phyloP scores from a whole-genome alignment of 2,329 filamentous ascomycete genomes.

The Hawksworthiomyces lignivorus region DNA sequence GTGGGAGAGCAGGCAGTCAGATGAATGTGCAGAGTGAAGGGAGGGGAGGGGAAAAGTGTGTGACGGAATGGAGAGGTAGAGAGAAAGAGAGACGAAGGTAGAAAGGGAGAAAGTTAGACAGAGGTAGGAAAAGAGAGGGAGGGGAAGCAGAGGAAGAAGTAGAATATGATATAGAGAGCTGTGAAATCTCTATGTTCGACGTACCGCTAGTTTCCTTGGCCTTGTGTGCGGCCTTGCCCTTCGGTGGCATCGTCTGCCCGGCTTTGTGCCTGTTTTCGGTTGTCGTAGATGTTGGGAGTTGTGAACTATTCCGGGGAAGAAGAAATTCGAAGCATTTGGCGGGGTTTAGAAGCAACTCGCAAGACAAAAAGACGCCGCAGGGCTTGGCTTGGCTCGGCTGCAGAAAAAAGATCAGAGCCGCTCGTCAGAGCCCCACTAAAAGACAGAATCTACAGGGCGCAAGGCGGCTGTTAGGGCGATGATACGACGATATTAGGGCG shows the following conservation, averaged over 20 bases:
- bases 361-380: too few relatives aligned
- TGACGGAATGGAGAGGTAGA: neutral
- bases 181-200: too few relatives aligned
- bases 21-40: neutral
- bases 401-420: neutral
- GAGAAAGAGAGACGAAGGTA: neutral
- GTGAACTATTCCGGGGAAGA: too few relatives aligned
- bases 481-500: too few relatives aligned
- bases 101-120: neutral
- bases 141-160: neutral
- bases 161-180: too few relatives aligned
- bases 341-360: too few relatives aligned
- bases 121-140: neutral
- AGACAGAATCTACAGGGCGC: too few relatives aligned
- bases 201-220: slow-evolving; percentile 23
- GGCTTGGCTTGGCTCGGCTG: too few relatives aligned
- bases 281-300: slow-evolving; percentile 3
- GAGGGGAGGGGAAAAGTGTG: neutral
- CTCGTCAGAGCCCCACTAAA: too few relatives aligned
- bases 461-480: too few relatives aligned
- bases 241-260: slow-evolving; percentile 25
- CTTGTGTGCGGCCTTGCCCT: slow-evolving; percentile 21
- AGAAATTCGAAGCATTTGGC: too few relatives aligned
- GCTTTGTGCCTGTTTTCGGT: neutral
- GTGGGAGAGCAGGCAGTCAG: neutral